Percentiles rank a stretch among this genome's conserved stretches.
Evolutionary conservation across 768 basidiomycete genomes (phyloP).

Genomic region (Coprinopsis sp.): DNA sequence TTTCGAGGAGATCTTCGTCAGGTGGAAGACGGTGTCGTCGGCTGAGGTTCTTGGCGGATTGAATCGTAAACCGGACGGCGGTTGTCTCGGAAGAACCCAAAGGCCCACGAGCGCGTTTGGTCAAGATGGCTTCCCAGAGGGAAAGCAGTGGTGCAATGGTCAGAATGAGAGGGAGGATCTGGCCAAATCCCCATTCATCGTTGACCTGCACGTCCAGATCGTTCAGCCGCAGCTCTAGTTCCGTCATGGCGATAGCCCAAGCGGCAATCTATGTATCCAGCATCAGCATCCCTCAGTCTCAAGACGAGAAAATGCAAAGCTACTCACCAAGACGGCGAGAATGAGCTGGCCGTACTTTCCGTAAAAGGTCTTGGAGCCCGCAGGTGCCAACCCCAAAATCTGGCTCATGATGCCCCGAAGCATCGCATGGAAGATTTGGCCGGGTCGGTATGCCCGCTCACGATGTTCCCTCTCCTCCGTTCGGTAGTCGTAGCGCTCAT

Average conservation of each 20-base stretch:
- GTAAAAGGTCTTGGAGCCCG: constrained; percentile 18
- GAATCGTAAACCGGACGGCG: constrained; percentile 17
- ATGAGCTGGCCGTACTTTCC: constrained; percentile 17
- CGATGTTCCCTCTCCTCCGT: constrained; percentile 15
- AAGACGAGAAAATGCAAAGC: not conserved
- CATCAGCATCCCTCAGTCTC: not conserved
- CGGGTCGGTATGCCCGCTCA: constrained; percentile 17
- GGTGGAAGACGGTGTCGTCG: constrained; percentile 15
- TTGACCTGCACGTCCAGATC: constrained; percentile 9
- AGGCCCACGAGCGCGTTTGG: constrained; percentile 17
- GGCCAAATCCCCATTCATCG: constrained; percentile 22
- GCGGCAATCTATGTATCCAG: constrained; percentile 12
- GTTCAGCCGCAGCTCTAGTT: constrained; percentile 19
- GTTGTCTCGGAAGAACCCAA: constrained; percentile 12
- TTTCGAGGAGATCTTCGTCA: constrained; percentile 8
- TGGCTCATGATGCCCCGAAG: constrained; percentile 19
- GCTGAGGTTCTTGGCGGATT: constrained; percentile 14
- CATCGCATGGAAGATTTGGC: constrained; percentile 22
- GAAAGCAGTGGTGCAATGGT: constrained; percentile 22
- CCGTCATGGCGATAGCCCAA: constrained; percentile 24
- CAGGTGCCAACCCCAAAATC: constrained; percentile 20
- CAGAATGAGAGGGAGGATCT: constrained; percentile 22
- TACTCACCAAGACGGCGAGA: constrained; percentile 15
- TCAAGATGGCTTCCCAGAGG: constrained; percentile 17
- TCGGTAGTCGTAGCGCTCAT: constrained; percentile 13